phyloP scores from a whole-genome alignment of 2,329 filamentous ascomycete species.

The Coccinonectria pachysandricola region DNA sequence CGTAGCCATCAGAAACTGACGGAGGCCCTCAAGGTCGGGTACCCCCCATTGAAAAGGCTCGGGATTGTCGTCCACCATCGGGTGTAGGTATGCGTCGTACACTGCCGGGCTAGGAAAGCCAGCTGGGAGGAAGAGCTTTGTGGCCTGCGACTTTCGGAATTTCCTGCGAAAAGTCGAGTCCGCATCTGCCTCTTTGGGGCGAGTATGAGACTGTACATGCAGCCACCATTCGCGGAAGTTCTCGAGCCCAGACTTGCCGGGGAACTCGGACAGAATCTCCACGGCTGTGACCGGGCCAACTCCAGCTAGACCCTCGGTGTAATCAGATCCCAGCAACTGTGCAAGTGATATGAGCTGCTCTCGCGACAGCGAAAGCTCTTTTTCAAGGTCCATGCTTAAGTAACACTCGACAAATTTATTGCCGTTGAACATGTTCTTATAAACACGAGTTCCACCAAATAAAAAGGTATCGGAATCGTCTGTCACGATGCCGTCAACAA shows the following conservation, averaged over 20 bases:
- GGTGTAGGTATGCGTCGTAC: conserved; percentile 71
- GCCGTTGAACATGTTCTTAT: conserved; percentile 99
- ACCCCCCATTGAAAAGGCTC: conserved; percentile 91
- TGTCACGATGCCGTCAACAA: conserved; percentile 96
- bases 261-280: conserved; percentile 88
- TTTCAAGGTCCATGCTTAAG: conserved; percentile 69
- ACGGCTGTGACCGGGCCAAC: conserved; percentile 91
- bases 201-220: conserved; percentile 58
- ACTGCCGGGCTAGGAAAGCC: conserved; percentile 72
- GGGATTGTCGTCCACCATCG: conserved; percentile 71
- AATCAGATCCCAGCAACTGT: conserved; percentile 86
- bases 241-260: conserved; percentile 48
- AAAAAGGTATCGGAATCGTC: conserved; percentile 96
- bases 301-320: conserved; percentile 83
- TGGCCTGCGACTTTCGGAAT: conserved; percentile 67
- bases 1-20: conserved; percentile 78
- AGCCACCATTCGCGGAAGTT: conserved; percentile 84
- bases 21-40: conserved; percentile 76
- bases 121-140: conserved; percentile 77
- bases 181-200: conserved; percentile 52
- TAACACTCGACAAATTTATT: conserved; percentile 99
- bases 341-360: conserved; percentile 81
- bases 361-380: conserved; percentile 80
- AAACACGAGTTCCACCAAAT: conserved; percentile 90
- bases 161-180: conserved; percentile 65